Evolutionary conservation across 192 early-diverging fungal species (phyloP), one percentile per base, ranked within the genome.

Genomic region (Rhizophagus sp.): DNA sequence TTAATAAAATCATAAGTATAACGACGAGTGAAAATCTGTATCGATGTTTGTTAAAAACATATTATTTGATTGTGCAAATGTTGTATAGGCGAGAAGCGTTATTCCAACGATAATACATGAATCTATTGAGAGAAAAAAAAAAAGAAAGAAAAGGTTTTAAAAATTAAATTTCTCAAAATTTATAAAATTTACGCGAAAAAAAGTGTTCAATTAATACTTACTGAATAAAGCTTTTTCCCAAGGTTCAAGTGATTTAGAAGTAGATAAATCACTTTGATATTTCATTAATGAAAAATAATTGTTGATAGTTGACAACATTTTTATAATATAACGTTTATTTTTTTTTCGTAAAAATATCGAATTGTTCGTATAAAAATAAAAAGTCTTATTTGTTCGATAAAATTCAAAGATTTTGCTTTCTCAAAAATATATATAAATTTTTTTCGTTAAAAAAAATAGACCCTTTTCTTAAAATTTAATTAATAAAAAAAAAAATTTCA

Each of bases 171-270:
- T 30, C 30, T 30, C 30, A 30, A 1, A 30, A 30, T 30, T 30
- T 30, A 30, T 1, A 2, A 1, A 4, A 36, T 36, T 36, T 5
- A 36, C 36, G 36, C 36, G 36, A 36, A 36, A n/a, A n/a, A n/a
- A 2, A 2, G 0, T 36, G 34, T 36, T 36, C 36, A 36, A 36
- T 57, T 66, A 33, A 33, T 17, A 66, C 65, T 33, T 66, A 66
- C 65, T 33, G 24, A 66, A 33, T 66, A 66, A 66, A 30, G 65
- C 65, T 66, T 17, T 25, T 66, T 66, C 65, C 65, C 65, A 66
- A 33, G 65, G 65, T 66, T 66, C 65, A 66, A 66, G 65, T 5
- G 65, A 66, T 33, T 17, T 25, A 17, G 65, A 27, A 15, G 65
- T 66, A 33, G 25, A 24, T 66, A 66, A 34, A 25, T 66, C 65